Evolutionary conservation across 2,329 filamentous ascomycete genomes (phyloP), one percentile per base, ranked within the genome.

Genomic region (Penicillium glabrum): DNA sequence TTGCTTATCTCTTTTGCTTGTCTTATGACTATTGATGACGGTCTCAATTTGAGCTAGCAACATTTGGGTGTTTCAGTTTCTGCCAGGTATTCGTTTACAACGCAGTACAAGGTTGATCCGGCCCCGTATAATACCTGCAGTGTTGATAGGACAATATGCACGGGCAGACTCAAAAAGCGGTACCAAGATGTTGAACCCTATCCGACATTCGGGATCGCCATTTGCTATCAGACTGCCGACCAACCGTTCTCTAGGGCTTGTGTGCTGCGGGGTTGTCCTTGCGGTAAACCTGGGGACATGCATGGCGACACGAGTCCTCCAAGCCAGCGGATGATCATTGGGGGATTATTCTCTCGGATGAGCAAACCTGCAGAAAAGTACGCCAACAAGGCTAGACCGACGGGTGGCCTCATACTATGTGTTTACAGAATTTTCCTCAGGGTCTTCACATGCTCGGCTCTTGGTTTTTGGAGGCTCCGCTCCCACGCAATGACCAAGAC

Each of bases 401-500:
- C 19, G 41, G 50, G 50, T 24, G 41, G 41, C 37, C 50, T 46
- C 50, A 57, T 26, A 26, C 14, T 33, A 1, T 16, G 31, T 33
- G 31, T 33, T 33, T 19, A 31, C 7, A 37, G 14, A 24, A 37
- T 26, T 1, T 47, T 23, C 5, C 8, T 21, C 56, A 33, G 37
- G 39, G 46, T 56, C 57, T 67, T 69, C 64, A 69, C 66, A 67
- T 69, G 65, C 63, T 67, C 66, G 61, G 65, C 59, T 63, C 64
- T 62, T 58, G 59, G 50, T 56, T 41, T 27, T 56, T 23, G 48
- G 59, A 58, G 57, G 57, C 56, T 59, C 55, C 57, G 61, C 57
- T 41, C 39, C 57, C 39, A 41, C 50, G 54, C 50, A 46, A 55
- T 55, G 53, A 39, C 51, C 41, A 31, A 33, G 27, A 51, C 31